phyloP scores from a whole-genome alignment of 257 asterid species.

The Marsdenia floribunda region DNA sequence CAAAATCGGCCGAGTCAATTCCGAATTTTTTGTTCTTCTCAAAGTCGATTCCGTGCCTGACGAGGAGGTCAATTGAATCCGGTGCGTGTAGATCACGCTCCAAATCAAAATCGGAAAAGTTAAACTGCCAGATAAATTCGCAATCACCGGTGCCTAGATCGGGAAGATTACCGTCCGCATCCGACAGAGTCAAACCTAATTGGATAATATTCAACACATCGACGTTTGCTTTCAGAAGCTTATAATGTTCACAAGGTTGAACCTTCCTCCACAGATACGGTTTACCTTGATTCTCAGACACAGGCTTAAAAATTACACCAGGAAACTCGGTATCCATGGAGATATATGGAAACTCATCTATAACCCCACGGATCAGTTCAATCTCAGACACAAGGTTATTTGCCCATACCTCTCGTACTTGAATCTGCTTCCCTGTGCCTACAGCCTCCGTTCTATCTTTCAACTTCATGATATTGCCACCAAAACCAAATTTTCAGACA shows the following conservation, averaged over 20 bases:
- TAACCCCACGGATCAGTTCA: constrained; percentile 32
- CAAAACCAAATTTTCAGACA: background rate
- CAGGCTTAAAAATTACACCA: constrained; percentile 56
- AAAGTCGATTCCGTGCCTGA: constrained; percentile 50
- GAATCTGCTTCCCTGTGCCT: constrained; percentile 17
- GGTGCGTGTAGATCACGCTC: constrained; percentile 61
- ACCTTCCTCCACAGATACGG: constrained; percentile 12
- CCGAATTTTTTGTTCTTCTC: constrained; percentile 41
- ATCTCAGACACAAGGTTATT: constrained; percentile 49
- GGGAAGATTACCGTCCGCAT: constrained; percentile 60
- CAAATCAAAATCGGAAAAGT: constrained; percentile 63
- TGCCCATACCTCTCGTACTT: constrained; percentile 63
- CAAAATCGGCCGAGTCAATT: constrained; percentile 48
- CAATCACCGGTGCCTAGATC: constrained; percentile 37
- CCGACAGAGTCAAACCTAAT: constrained; percentile 69
- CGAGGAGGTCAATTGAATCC: constrained; percentile 53
- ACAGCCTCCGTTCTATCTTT: constrained; percentile 1
- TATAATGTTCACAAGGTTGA: constrained; percentile 48
- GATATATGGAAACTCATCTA: constrained; percentile 46
- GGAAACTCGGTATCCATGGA: constrained; percentile 87
- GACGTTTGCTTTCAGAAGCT: constrained; percentile 59
- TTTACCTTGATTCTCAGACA: background rate
- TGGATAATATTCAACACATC: constrained; percentile 64
- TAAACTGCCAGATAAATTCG: constrained; percentile 72
- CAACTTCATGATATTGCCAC: constrained; percentile 4